phyloP scores from a whole-genome alignment of 257 asterid genomes.

The Solanum chmielewskii region DNA sequence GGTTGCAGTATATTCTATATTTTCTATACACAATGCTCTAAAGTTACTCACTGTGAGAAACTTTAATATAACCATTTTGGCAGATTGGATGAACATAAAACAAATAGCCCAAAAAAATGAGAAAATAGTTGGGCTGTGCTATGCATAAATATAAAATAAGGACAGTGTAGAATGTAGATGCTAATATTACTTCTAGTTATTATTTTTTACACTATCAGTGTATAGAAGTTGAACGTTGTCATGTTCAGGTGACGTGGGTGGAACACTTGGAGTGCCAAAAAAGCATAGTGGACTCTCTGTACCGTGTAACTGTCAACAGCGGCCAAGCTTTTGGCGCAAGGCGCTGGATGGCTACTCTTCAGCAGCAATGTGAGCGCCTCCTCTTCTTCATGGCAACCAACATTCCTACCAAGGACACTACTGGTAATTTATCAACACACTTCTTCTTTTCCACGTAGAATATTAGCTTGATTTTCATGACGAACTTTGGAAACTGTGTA shows the following conservation, averaged over 20 bases:
- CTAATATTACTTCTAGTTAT: neutral
- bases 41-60: neutral
- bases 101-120: neutral
- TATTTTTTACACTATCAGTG: neutral
- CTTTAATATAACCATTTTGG: neutral
- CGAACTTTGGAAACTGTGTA: neutral
- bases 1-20: neutral
- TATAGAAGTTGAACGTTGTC: neutral
- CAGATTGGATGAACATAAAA: neutral
- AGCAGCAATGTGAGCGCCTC: slow-evolving; percentile 34
- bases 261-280: slow-evolving; percentile 78
- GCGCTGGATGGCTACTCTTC: slow-evolving; percentile 78
- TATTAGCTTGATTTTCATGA: neutral
- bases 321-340: slow-evolving; percentile 86
- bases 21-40: neutral
- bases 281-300: slow-evolving; percentile 39
- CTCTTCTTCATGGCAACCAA: slow-evolving; percentile 78
- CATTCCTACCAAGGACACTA: slow-evolving; percentile 70
- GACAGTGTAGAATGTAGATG: neutral
- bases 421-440: slow-evolving; percentile 31
- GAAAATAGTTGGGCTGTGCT: neutral
- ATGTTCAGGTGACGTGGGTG: slow-evolving; percentile 81
- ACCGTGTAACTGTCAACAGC: slow-evolving; percentile 54
- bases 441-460: neutral
- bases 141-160: neutral